phyloP scores from a whole-genome alignment of 2,329 filamentous ascomycete genomes.

The Paraphoma chrysanthemicola region DNA sequence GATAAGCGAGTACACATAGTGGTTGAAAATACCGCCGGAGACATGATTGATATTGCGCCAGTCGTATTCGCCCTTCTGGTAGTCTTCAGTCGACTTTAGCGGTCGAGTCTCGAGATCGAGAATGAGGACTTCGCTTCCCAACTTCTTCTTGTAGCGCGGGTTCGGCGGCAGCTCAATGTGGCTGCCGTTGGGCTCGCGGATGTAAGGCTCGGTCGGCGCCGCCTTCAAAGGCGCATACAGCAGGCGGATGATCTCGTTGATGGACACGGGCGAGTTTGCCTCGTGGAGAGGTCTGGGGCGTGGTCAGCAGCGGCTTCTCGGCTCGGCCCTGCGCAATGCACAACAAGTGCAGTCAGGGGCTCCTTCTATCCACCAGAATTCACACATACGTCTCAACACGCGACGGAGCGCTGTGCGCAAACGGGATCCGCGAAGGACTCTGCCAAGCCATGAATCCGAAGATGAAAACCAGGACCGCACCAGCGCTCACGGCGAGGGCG shows the following conservation, averaged over 20 bases:
- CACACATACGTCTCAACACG: conserved; percentile 36
- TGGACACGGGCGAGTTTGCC: conserved; percentile 31
- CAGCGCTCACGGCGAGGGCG: conserved; percentile 39
- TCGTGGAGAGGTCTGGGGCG: conserved; percentile 26
- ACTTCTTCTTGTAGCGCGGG: conserved; percentile 39
- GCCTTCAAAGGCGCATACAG: conserved; percentile 41
- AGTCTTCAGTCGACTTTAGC: conserved; percentile 40
- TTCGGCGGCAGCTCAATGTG: conserved; percentile 38
- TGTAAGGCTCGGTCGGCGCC: conserved; percentile 33
- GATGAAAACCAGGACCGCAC: conserved; percentile 39
- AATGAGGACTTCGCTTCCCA: conserved; percentile 45
- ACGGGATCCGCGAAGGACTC: conserved; percentile 32
- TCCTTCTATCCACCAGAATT: neutral
- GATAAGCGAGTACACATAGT: conserved; percentile 51
- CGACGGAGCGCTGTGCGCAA: conserved; percentile 22
- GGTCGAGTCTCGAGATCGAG: conserved; percentile 46
- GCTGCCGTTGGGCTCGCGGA: conserved; percentile 40
- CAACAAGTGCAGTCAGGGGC: neutral
- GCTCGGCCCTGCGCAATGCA: neutral
- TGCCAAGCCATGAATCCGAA: conserved; percentile 46
- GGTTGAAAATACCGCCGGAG: conserved; percentile 46
- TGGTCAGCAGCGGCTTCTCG: conserved; percentile 18
- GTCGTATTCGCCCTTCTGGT: conserved; percentile 39
- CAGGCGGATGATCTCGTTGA: conserved; percentile 40
- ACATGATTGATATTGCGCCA: conserved; percentile 48